These are phyloP conservation scores for Globisporangium cederbergense DNA, from an alignment of 352 stramenopile genomes.

Conservation along the genomic window DNA sequence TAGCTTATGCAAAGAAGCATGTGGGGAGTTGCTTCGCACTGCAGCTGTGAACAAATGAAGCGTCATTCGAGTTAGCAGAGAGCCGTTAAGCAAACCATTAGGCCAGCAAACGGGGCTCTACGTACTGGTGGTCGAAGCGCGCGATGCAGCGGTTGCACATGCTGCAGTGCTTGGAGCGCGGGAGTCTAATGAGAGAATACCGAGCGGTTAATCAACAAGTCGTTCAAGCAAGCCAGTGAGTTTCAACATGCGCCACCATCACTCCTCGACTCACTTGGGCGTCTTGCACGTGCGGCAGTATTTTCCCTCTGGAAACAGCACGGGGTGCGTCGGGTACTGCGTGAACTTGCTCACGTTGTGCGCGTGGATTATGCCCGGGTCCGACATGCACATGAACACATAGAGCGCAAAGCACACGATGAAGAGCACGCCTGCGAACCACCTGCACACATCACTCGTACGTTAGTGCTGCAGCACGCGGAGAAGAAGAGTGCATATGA, in stretches of 20 bases:
- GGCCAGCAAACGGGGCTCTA: background rate
- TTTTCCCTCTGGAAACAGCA: constrained; percentile 78
- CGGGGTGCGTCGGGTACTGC: constrained; percentile 71
- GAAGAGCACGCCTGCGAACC: constrained; percentile 49
- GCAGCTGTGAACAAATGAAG: constrained; percentile 20
- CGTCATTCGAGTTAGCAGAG: background rate
- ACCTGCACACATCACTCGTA: constrained; percentile 22
- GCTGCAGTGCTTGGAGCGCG: constrained; percentile 87
- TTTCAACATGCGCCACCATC: background rate
- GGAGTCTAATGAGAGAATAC: constrained; percentile 34
- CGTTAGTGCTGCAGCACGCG: background rate
- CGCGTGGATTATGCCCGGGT: constrained; percentile 70
- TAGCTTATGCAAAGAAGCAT: background rate
- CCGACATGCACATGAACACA: constrained; percentile 55
- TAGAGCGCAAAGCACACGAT: constrained; percentile 59
- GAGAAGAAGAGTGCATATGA: background rate
- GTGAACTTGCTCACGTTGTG: constrained; percentile 48
- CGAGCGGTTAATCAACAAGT: background rate
- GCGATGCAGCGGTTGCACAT: constrained; percentile 87
- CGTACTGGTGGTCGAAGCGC: constrained; percentile 89
- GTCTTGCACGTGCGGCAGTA: constrained; percentile 88
- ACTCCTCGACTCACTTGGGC: constrained; percentile 51
- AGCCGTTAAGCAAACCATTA: background rate
- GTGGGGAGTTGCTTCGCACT: constrained; percentile 18
- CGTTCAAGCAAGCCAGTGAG: background rate